phyloP scores from a whole-genome alignment of 2,329 filamentous ascomycete genomes.

The Chaetomium olivaceum region DNA sequence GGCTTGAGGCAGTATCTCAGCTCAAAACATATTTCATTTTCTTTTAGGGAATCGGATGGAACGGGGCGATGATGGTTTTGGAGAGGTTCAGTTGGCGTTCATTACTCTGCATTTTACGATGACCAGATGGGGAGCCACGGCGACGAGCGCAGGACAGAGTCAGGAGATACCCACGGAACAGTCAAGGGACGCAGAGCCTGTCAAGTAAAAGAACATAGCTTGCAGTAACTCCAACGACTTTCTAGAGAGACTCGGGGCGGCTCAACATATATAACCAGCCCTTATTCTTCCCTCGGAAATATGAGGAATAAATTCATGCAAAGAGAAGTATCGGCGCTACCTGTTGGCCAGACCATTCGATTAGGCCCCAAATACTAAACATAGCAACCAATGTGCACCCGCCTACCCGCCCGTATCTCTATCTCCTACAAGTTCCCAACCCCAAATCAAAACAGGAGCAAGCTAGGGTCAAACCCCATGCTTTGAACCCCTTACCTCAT shows the following conservation, averaged over 20 bases:
- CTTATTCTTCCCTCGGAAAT: neutral
- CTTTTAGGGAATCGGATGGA: neutral
- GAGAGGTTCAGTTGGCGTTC: neutral
- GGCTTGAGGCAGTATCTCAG: conserved; percentile 5
- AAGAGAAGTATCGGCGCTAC: conserved; percentile 8
- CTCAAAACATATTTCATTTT: conserved; percentile 2
- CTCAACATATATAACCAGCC: neutral
- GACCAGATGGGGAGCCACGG: neutral
- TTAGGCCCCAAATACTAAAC: neutral
- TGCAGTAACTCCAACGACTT: neutral
- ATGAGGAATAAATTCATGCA: conserved; percentile 1
- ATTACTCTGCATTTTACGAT: neutral
- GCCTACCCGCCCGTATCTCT: neutral
- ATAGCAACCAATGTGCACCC: conserved; percentile 3
- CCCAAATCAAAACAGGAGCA: neutral
- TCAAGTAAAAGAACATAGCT: neutral
- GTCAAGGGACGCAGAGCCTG: neutral
- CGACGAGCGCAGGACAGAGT: neutral
- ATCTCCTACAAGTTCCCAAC: conserved; percentile 1
- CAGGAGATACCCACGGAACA: neutral
- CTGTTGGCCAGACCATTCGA: neutral
- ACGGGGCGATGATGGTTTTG: neutral
- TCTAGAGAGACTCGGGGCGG: neutral
- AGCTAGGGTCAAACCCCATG: neutral
- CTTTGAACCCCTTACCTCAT: conserved; percentile 54